phyloP scores from a whole-genome alignment of 2,329 filamentous ascomycete species.

The Cytospora mali region DNA sequence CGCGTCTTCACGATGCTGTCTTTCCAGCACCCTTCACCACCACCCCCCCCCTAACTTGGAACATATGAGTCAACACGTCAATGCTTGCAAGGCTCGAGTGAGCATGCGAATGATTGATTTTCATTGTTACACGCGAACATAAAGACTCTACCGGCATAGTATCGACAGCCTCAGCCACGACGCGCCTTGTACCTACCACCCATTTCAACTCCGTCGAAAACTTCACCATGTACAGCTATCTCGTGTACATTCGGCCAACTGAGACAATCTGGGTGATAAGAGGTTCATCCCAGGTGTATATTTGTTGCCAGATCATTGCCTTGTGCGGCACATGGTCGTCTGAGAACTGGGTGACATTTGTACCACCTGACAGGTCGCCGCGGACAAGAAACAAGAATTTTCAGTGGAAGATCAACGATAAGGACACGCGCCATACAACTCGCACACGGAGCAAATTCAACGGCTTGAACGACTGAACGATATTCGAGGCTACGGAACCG shows the following conservation, averaged over 20 bases:
- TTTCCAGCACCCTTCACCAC: background rate
- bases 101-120: conserved; percentile 5
- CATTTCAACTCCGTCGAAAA: background rate
- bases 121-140: background rate
- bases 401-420: background rate
- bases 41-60: conserved; percentile 1
- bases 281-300: background rate
- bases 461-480: background rate
- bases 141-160: background rate
- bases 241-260: background rate
- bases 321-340: background rate
- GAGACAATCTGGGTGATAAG: background rate
- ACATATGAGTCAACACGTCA: background rate
- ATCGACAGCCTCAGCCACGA: background rate
- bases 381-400: background rate
- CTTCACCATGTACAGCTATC: background rate
- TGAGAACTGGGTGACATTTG: background rate
- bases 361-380: background rate
- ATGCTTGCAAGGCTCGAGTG: background rate
- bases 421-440: background rate
- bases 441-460: background rate
- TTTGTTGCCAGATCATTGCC: background rate
- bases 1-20: conserved; percentile 22
- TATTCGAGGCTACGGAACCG: background rate
- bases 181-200: background rate